Evolutionary conservation across 2,329 filamentous ascomycete genomes (phyloP).

Genomic region (Talaromyces sp.): DNA sequence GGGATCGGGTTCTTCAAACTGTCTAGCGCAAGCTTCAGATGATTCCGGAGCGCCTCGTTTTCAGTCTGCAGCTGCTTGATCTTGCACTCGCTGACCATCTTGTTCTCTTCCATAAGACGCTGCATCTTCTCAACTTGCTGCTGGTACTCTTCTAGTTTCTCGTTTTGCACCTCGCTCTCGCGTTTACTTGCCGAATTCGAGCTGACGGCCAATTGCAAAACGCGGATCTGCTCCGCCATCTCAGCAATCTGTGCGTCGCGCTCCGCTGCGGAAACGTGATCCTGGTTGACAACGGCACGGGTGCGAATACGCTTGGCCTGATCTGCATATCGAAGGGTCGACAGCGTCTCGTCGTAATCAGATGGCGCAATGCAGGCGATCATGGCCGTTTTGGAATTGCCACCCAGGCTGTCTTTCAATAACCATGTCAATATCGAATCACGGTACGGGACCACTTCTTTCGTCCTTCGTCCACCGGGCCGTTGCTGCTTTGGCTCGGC

Average conservation of each 20-base stretch:
- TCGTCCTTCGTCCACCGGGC: conserved; percentile 52
- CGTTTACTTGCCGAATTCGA: conserved; percentile 62
- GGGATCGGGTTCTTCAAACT: conserved; percentile 91
- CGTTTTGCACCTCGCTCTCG: conserved; percentile 70
- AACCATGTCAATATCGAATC: conserved; percentile 83
- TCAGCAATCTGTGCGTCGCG: conserved; percentile 88
- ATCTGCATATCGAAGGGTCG: conserved; percentile 92
- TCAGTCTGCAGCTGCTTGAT: conserved; percentile 84
- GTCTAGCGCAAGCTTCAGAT: conserved; percentile 78
- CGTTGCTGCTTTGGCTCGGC: conserved; percentile 63
- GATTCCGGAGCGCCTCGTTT: conserved; percentile 81
- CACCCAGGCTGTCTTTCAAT: conserved; percentile 89
- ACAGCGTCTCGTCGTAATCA: conserved; percentile 96
- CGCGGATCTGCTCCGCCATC: conserved; percentile 92
- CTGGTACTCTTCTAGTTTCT: conserved; percentile 91
- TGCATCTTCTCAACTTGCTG: conserved; percentile 84
- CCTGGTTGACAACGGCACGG: conserved; percentile 89
- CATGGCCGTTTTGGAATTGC: conserved; percentile 98
- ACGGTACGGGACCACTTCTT: conserved; percentile 80
- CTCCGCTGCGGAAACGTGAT: conserved; percentile 84
- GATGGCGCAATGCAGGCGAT: conserved; percentile 94
- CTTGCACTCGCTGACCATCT: conserved; percentile 86
- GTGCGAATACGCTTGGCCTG: conserved; percentile 97
- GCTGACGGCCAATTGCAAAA: conserved; percentile 68
- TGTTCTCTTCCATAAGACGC: conserved; percentile 89